A percentile compares a stretch with the other conserved stretches of the same genome.
phyloP scores from a whole-genome alignment of 2,329 filamentous ascomycete species.

The Didymellaceae sp. region DNA sequence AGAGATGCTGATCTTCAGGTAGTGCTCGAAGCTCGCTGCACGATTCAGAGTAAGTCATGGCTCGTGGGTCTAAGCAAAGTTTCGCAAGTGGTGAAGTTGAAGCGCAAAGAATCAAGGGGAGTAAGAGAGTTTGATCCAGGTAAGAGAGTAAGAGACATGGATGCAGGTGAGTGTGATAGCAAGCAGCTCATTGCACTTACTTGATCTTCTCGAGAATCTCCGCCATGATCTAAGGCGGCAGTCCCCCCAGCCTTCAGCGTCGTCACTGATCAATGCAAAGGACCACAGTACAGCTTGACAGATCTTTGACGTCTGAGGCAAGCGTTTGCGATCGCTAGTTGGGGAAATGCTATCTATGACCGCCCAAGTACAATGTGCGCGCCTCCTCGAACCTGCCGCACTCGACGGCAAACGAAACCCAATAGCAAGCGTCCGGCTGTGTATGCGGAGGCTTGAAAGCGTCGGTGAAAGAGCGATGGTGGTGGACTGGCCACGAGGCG shows the following conservation, averaged over 20 bases:
- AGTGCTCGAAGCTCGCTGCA: constrained; percentile 48
- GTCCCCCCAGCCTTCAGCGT: constrained; percentile 1
- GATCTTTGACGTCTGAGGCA: neutral
- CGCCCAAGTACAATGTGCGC: neutral
- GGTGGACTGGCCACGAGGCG: constrained; percentile 2
- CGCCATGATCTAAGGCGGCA: constrained; percentile 34
- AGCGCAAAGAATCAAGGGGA: neutral
- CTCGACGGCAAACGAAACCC: neutral
- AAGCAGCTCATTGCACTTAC: constrained; percentile 28
- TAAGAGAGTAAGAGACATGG: neutral
- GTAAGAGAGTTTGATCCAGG: neutral
- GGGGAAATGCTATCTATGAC: constrained; percentile 12
- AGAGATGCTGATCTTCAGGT: constrained; percentile 53
- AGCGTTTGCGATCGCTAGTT: constrained; percentile 5
- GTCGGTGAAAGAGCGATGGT: neutral
- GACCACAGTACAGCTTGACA: constrained; percentile 17
- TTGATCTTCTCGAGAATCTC: constrained; percentile 44
- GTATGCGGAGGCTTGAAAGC: neutral
- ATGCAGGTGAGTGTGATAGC: neutral
- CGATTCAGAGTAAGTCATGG: constrained; percentile 32
- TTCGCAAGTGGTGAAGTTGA: neutral
- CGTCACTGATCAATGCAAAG: constrained; percentile 13
- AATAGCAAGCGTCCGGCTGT: neutral
- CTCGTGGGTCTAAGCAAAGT: neutral
- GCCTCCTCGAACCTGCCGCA: constrained; percentile 6